Conservation (phyloP, 768 basidiomycete species). For the Mycena polygramma region DNA sequence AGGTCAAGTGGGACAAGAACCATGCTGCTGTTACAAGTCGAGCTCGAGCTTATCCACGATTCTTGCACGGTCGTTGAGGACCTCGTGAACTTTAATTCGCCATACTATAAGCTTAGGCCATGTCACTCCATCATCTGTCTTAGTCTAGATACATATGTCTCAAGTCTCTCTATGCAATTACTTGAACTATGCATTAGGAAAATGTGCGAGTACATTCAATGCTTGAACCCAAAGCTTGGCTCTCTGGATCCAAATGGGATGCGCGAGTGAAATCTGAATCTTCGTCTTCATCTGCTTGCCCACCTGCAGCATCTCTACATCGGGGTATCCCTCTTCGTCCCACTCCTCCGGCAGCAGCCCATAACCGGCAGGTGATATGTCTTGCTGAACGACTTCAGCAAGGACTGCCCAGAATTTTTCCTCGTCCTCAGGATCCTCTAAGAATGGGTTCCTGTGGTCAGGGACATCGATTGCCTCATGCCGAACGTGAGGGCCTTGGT, state of each 20-base stretch:
- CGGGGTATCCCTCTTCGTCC: slow-evolving; percentile 15
- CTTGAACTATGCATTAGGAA: background rate
- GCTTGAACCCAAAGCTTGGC: background rate
- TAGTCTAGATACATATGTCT: too few relatives aligned
- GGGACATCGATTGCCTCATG: slow-evolving; percentile 17
- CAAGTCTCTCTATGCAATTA: too few relatives aligned
- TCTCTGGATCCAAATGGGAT: background rate
- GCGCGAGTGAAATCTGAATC: background rate
- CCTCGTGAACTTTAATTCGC: too few relatives aligned
- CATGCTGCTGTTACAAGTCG: too few relatives aligned
- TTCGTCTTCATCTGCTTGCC: slow-evolving; percentile 5
- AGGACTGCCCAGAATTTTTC: background rate
- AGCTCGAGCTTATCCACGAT: too few relatives aligned
- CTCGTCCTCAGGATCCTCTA: background rate
- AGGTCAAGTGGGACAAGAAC: too few relatives aligned
- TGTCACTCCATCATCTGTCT: too few relatives aligned
- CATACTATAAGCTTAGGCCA: too few relatives aligned
- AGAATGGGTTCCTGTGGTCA: slow-evolving; percentile 19
- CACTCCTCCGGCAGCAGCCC: slow-evolving; percentile 18
- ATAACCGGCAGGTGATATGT: slow-evolving; percentile 6
- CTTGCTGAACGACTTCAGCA: slow-evolving; percentile 10
- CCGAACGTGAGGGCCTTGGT: slow-evolving; percentile 9
- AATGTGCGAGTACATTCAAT: background rate
- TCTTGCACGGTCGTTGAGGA: too few relatives aligned
- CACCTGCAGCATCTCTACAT: background rate